Evolutionary conservation across 2,329 filamentous ascomycete species (phyloP), one percentile per base, ranked within the genome.

Genomic region (Arachnopeziza araneosa): DNA sequence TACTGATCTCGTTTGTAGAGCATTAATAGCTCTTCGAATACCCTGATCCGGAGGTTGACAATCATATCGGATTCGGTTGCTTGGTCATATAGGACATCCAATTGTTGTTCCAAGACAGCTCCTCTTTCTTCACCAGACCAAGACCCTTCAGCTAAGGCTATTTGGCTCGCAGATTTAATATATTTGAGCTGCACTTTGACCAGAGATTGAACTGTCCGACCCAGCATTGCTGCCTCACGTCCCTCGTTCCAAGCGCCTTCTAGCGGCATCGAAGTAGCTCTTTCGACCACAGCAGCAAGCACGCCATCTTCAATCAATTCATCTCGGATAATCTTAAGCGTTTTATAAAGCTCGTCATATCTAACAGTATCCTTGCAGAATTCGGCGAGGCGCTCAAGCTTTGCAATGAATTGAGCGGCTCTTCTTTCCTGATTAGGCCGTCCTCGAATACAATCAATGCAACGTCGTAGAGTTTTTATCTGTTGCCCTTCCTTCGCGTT

Each of bases 341-440:
- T 81, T 32, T 80, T 77, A 12, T 83, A 77, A 0, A 87, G 82
- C 62, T 88, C 83, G 2, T 83, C 80, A 21, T 75, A 74, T 52
- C 82, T 78, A 4, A 82, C 82, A 17, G 77, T 73, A 1, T 75
- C 72, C 64, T 80, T 83, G 65, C 82, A 84, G 1, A 85, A 68
- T 49, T 89, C 85, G 1, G 83, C 87, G 66, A 89, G 80, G 12
- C 83, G 78, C 69, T 91, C 88, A 49, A 90, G 76, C 69, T 91
- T 91, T 57, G 79, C 78, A 0, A 80, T 74, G 1, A 90, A 74
- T 62, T 86, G 80, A 0, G 84, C 86, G 63, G 79, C 80, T 51
- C 83, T 79, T 70, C 81, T 83, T 60, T 89, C 86, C 0, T 73
- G 70, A 21, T 75, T 72, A 0, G 83, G 72, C 8, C 83, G 79